These are phyloP conservation scores for Drechmeria coniospora DNA, from an alignment of 2,329 filamentous ascomycete species.

Conservation along the genomic window DNA sequence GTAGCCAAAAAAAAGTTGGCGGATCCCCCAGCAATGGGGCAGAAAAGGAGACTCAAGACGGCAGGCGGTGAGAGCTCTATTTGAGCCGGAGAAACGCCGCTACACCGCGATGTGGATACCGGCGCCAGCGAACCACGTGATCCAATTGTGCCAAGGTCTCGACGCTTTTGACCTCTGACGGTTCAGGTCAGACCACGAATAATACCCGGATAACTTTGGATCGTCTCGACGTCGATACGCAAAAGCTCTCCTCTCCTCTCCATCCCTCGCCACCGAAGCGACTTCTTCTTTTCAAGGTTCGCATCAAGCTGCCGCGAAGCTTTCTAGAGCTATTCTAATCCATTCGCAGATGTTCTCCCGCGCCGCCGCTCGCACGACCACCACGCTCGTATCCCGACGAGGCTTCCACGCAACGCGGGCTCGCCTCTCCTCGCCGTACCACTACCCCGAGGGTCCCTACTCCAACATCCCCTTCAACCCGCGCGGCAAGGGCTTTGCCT, in stretches of 20 bases:
- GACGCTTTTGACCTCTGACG: slow-evolving; percentile 17
- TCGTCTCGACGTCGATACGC: slow-evolving; percentile 11
- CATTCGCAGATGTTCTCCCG: slow-evolving; percentile 64
- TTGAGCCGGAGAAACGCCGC: too few relatives aligned
- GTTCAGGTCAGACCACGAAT: too few relatives aligned
- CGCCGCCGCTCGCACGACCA: slow-evolving; percentile 48
- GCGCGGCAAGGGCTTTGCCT: slow-evolving; percentile 67
- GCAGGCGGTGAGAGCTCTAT: slow-evolving; percentile 11
- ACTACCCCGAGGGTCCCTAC: slow-evolving; percentile 93
- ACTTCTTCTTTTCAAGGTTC: slow-evolving; percentile 4
- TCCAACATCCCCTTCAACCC: slow-evolving; percentile 97
- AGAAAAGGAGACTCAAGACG: slow-evolving; percentile 12
- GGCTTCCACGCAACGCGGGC: slow-evolving; percentile 85
- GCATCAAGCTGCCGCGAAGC: slow-evolving; percentile 1
- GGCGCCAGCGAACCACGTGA: slow-evolving; percentile 6
- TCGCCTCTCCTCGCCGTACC: slow-evolving; percentile 80
- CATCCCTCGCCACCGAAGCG: slow-evolving; percentile 12
- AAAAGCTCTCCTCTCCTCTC: slow-evolving; percentile 10
- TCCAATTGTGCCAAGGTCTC: slow-evolving; percentile 9
- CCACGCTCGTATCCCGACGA: slow-evolving; percentile 64
- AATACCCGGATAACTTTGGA: slow-evolving; percentile 14
- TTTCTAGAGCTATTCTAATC: slow-evolving; percentile 25
- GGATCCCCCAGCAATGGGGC: slow-evolving; percentile 8
- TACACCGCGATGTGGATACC: too few relatives aligned
- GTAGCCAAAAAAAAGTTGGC: slow-evolving; percentile 7